phyloP scores from a whole-genome alignment of 1,139 yeast species.

The Suhomyces yuchorum region DNA sequence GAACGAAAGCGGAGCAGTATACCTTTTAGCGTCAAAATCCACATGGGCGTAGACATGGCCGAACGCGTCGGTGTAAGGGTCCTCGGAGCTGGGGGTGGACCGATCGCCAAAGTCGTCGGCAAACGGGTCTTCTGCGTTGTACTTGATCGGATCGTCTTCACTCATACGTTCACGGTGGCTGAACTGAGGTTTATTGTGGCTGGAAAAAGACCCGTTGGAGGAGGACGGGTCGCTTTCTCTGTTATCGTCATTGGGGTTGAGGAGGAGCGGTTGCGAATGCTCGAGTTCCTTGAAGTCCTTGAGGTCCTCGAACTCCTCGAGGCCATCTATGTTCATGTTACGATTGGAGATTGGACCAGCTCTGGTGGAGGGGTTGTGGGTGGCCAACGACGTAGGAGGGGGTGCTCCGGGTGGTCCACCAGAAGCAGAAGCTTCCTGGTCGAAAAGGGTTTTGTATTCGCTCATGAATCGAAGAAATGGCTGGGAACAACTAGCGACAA shows the following conservation, averaged over 20 bases:
- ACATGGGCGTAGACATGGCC: slow-evolving; percentile 42
- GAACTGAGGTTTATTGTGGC: slow-evolving; percentile 9
- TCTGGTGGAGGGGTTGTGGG: slow-evolving; percentile 1
- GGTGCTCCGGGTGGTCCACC: neutral
- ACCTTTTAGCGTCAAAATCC: slow-evolving; percentile 39
- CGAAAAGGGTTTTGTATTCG: slow-evolving; percentile 7
- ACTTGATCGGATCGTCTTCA: slow-evolving; percentile 10
- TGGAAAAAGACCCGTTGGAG: slow-evolving; percentile 7
- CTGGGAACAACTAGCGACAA: neutral
- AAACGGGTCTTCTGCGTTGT: slow-evolving; percentile 3
- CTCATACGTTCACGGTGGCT: slow-evolving; percentile 7
- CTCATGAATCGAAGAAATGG: slow-evolving; percentile 2
- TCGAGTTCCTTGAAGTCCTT: neutral
- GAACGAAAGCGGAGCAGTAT: slow-evolving; percentile 36
- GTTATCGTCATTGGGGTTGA: neutral
- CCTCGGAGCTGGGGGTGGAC: slow-evolving; percentile 35
- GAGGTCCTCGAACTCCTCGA: neutral
- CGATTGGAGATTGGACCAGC: slow-evolving; percentile 7
- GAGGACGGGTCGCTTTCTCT: neutral
- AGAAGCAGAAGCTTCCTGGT: neutral
- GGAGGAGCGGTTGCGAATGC: neutral
- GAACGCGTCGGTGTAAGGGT: slow-evolving; percentile 27
- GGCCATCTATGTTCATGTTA: slow-evolving; percentile 2
- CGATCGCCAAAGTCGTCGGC: slow-evolving; percentile 1
- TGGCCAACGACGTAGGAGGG: slow-evolving; percentile 1